Evolutionary conservation across 345 rosid genomes (phyloP).

Genomic region (Trapa bicornis): DNA sequence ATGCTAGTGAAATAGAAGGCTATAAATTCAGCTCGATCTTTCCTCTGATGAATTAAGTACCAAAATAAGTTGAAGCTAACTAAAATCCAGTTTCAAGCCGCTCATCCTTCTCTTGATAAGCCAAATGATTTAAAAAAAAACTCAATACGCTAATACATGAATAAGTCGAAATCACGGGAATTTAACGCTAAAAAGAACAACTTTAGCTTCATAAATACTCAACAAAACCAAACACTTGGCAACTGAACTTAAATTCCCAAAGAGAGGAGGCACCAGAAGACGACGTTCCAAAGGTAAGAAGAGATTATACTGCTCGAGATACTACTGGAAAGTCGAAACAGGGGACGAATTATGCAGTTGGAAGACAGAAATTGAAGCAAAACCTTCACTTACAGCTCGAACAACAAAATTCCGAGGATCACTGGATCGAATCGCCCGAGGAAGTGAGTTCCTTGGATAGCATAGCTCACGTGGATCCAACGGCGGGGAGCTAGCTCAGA

Average conservation of each 20-base stretch:
- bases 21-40: neutral
- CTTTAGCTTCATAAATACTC: neutral
- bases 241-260: neutral
- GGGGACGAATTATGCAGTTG: neutral
- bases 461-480: neutral
- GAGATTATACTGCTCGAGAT: neutral
- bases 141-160: neutral
- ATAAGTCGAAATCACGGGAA: neutral
- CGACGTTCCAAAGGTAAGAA: neutral
- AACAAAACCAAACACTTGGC: neutral
- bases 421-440: neutral
- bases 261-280: neutral
- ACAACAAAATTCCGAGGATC: neutral
- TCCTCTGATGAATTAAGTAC: neutral
- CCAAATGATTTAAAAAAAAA: neutral
- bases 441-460: neutral
- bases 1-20: neutral
- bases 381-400: conserved; percentile 1
- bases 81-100: neutral
- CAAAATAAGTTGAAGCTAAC: neutral
- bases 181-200: neutral
- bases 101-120: neutral
- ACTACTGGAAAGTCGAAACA: neutral
- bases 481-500: neutral
- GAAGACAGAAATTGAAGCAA: neutral